phyloP scores from a whole-genome alignment of 306 rosid species.

The Oxytropis ochrocephala region DNA sequence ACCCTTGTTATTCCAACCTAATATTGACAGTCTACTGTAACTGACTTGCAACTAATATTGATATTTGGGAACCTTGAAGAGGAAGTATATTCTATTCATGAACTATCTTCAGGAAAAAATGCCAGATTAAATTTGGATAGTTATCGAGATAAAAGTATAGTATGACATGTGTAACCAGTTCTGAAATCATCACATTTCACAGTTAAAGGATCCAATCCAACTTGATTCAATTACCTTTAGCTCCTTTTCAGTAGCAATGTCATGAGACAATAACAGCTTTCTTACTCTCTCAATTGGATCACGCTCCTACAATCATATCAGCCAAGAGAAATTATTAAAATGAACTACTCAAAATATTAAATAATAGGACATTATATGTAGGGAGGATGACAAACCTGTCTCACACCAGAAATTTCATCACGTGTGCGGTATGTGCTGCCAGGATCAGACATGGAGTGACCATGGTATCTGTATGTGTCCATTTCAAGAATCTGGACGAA shows the following conservation, averaged over 20 bases:
- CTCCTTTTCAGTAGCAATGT: slow-evolving; percentile 78
- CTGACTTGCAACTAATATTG: not conserved
- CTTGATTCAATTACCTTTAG: slow-evolving; percentile 52
- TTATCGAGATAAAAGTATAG: not conserved
- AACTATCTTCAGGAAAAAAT: not conserved
- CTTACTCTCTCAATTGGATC: slow-evolving; percentile 92
- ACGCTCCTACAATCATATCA: slow-evolving; percentile 65
- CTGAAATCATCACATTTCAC: not conserved
- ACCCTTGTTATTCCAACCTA: not conserved
- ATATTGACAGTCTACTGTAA: not conserved
- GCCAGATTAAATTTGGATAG: not conserved
- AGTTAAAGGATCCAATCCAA: not conserved
- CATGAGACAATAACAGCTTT: slow-evolving; percentile 69
- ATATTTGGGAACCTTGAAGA: not conserved
- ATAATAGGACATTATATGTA: not conserved
- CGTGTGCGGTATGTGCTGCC: slow-evolving; percentile 98
- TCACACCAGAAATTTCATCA: slow-evolving; percentile 90
- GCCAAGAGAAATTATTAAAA: slow-evolving; percentile 1
- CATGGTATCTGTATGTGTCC: slow-evolving; percentile 98
- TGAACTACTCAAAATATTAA: not conserved
- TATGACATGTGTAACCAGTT: not conserved
- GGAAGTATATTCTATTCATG: not conserved
- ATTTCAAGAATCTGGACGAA: slow-evolving; percentile 83
- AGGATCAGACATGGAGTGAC: slow-evolving; percentile 99
- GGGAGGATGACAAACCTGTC: slow-evolving; percentile 58